Base-by-base conservation (phyloP, 2,329 filamentous ascomycete species). In the Aspergillus japonicus region DNA sequence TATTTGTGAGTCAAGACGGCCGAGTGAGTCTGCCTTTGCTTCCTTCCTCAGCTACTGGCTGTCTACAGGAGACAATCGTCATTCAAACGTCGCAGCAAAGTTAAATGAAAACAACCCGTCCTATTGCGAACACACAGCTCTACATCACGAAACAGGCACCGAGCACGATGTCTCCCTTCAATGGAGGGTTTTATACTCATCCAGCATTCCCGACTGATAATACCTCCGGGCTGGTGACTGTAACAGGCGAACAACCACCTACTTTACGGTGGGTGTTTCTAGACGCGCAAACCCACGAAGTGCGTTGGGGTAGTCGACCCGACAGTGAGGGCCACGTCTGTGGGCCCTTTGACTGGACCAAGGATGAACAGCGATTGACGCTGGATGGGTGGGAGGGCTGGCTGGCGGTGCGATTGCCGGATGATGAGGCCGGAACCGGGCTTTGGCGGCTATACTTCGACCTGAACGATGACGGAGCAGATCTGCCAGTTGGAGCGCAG, bases 401-500 rank as follows among this genome's bases (percentile, higher is more conserved):
- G 66, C 47, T 68, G 57, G 67, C 66, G 2, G 64, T 70, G 19
- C 65, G 62, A 11, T 54, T 68, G 33, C 61, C 66, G 24, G 64
- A 66, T 14, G 65, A 66, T 57, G 58, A 64, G 14, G 57, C 58
- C 33, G 63, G 58, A n/a, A 58, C 57, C 11, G 67, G 59, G 23
- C 47, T 65, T 16, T 70, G 67, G 68, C 60, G 66, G 21, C 50
- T 70, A 57, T 69, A 67, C 53, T 70, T 70, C 33, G 67, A 69
- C 53, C 61, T 60, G 23, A 58, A 69, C 50, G 68, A 70, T 52
- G 51, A 69, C 49, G 68, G 67, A 14, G 68, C 67, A 21, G 61
- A 63, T 56, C 60, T 69, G 29, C 62, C 62, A 14, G 58, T 57
- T 6, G 67, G 64, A 2, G 56, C 64, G 16, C 61, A 66, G 50